Base-by-base conservation (phyloP, 169 alveolate genomes). In the Plasmodium yoelii region DNA sequence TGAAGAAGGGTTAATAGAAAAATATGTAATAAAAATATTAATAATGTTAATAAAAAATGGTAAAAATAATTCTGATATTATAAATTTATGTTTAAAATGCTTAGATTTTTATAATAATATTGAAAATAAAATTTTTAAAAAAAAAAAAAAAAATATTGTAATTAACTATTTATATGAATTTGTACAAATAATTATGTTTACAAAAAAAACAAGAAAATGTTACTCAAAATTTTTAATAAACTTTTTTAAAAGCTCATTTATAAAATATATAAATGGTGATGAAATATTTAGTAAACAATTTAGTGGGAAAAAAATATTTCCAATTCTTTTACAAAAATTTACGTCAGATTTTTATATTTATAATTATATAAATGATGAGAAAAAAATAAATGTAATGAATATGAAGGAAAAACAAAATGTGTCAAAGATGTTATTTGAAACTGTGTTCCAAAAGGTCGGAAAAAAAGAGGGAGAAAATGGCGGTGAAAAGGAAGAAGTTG, bases 221-320 rank as follows among this genome's bases (percentile, higher is more conserved):
- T 80, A 80, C 64, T 65, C 70, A 63, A 80, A 70, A 53, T 80
- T 26, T 59, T 53, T 80, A 34, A 80, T 22, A 26, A 3, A 34
- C 34, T 80, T 80, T 46, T 80, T 63, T 69, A 80, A 63, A 53
- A 80, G 90, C 57, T 18, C 69, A 26, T 80, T 80, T 80, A 80
- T 80, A 34, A 53, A 55, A 47, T 80, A 80, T 47, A 18, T 80
- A 34, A 80, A 80, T 53, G 13, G 65, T 5, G 24, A 70, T 47
- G 72, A 63, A 26, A 8, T 80, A 9, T 80, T 80, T 65, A 65
- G 59, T 47, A 49, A 39, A 4, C 15, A 18, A 19, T 80, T 22
- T 55, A 5, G 42, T 1, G 42, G 42, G 0, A 49, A 63, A 44
- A 64, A 34, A 12, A 24, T 51, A 18, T 80, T 80, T 65, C 44